phyloP scores from a whole-genome alignment of 345 rosid genomes.

The Fremontodendron californicum region DNA sequence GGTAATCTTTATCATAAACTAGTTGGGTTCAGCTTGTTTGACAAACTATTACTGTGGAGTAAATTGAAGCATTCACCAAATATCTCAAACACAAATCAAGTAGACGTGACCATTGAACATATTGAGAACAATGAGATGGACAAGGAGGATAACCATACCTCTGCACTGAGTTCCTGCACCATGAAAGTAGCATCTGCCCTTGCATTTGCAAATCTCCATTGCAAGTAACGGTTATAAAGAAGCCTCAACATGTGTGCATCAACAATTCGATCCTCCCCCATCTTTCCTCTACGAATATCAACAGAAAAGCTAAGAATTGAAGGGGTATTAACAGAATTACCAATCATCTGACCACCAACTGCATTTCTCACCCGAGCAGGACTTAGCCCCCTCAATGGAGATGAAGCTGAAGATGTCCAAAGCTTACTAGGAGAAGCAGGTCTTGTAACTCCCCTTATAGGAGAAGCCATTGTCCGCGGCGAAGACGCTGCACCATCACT shows the following conservation, averaged over 20 bases:
- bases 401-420: constrained; percentile 54
- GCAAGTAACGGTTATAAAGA: constrained; percentile 69
- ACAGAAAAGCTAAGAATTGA: constrained; percentile 86
- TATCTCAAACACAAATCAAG: background rate
- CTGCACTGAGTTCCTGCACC: constrained; percentile 60
- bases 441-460: constrained; percentile 47
- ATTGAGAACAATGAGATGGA: constrained; percentile 5
- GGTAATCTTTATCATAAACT: background rate
- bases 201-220: constrained; percentile 87
- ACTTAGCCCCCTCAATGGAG: constrained; percentile 66
- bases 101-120: background rate
- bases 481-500: constrained; percentile 49
- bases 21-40: background rate
- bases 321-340: constrained; percentile 44
- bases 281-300: constrained; percentile 80
- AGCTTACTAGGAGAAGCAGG: constrained; percentile 82
- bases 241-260: constrained; percentile 90
- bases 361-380: constrained; percentile 66
- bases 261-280: constrained; percentile 67
- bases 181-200: constrained; percentile 65
- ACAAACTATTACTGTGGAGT: background rate
- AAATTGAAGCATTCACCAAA: background rate
- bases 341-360: constrained; percentile 35
- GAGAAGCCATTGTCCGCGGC: constrained; percentile 65
- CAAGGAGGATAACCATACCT: constrained; percentile 45